Evolutionary conservation across 306 rosid species (phyloP).

Genomic region (Malus orientalis): DNA sequence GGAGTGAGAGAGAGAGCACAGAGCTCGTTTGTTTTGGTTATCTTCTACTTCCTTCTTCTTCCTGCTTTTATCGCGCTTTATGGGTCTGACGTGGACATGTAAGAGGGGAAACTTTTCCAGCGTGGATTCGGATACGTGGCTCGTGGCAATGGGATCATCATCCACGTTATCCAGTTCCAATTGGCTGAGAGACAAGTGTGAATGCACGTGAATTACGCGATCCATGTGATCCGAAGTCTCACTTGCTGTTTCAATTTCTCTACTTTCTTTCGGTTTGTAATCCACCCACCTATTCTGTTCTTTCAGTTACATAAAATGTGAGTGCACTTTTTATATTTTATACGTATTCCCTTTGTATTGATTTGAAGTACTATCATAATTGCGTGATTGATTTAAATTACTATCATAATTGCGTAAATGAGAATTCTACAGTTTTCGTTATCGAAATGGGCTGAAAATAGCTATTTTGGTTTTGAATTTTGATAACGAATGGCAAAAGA

Average conservation of each 20-base stretch:
- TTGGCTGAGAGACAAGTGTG: neutral
- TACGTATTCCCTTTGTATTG: too few species aligned
- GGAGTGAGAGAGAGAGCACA: neutral
- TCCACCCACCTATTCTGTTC: too few species aligned
- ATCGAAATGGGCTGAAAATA: too few species aligned
- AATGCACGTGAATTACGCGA: neutral
- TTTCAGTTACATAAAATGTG: too few species aligned
- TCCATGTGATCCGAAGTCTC: neutral
- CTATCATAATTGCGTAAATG: too few species aligned
- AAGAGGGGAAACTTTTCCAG: slow-evolving; percentile 55
- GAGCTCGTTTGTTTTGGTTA: neutral
- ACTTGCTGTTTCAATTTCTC: neutral
- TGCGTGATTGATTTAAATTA: too few species aligned
- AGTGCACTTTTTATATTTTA: too few species aligned
- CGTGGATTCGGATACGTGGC: slow-evolving; percentile 61
- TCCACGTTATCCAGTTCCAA: slow-evolving; percentile 37
- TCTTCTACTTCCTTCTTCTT: neutral
- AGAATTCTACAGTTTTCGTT: too few species aligned
- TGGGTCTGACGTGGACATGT: slow-evolving; percentile 48
- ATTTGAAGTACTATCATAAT: too few species aligned
- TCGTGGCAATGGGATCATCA: slow-evolving; percentile 30
- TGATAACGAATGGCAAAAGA: too few species aligned
- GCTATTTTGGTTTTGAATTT: too few species aligned
- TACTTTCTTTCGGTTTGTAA: neutral
- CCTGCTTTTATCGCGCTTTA: neutral